These are phyloP conservation scores for Juglanconis oblonga DNA, from an alignment of 2,329 filamentous ascomycete genomes.

Conservation along the genomic window DNA sequence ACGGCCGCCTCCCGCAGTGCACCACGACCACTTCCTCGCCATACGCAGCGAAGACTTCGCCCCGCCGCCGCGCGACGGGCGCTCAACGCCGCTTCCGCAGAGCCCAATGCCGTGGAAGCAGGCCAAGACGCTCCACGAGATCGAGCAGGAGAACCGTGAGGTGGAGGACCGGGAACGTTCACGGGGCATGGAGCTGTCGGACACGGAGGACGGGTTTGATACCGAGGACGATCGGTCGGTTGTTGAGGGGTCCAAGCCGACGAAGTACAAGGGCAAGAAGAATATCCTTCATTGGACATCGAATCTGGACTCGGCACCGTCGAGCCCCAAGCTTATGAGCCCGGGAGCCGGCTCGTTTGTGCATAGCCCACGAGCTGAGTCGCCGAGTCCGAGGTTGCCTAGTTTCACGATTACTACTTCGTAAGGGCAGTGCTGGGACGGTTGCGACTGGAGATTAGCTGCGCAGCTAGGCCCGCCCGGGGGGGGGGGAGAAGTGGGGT, in stretches of 20 bases:
- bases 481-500: too few species aligned
- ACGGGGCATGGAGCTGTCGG: slow-evolving; percentile 10
- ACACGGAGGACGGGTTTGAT: slow-evolving; percentile 4
- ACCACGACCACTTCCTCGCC: neutral
- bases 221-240: neutral
- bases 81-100: slow-evolving; percentile 11
- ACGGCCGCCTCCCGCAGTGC: neutral
- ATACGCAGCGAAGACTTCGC: neutral
- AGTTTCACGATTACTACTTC: slow-evolving; percentile 1
- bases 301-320: slow-evolving; percentile 8
- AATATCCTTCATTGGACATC: slow-evolving; percentile 7
- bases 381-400: neutral
- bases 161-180: slow-evolving; percentile 6
- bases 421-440: neutral
- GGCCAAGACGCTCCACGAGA: neutral
- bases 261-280: slow-evolving; percentile 13
- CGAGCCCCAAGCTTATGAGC: slow-evolving; percentile 5
- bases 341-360: neutral
- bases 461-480: too few species aligned
- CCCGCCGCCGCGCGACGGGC: slow-evolving; percentile 3
- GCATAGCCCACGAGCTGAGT: slow-evolving; percentile 1
- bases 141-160: slow-evolving; percentile 14
- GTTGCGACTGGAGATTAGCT: neutral
- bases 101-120: slow-evolving; percentile 4
- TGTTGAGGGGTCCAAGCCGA: slow-evolving; percentile 2